phyloP scores from a whole-genome alignment of 2,329 filamentous ascomycete species.

The Xylariaceae sp. region DNA sequence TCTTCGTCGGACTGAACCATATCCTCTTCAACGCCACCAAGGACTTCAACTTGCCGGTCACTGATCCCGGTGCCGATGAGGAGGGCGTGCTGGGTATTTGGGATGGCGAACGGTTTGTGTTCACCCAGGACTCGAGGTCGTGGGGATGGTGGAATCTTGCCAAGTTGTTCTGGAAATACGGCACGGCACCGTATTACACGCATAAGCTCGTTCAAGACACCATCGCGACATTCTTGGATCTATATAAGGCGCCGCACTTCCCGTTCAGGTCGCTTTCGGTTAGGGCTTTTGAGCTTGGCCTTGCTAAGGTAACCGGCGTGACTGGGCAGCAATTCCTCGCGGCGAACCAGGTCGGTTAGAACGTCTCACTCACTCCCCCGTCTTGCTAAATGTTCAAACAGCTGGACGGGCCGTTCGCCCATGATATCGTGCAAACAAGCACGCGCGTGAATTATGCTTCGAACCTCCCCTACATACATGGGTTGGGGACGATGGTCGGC shows the following conservation, averaged over 20 bases:
- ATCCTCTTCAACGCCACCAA: constrained; percentile 76
- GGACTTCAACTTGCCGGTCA: constrained; percentile 68
- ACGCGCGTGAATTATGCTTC: constrained; percentile 95
- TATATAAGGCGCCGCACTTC: constrained; percentile 83
- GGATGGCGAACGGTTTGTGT: constrained; percentile 78
- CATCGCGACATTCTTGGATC: constrained; percentile 71
- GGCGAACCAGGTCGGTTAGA: constrained; percentile 55
- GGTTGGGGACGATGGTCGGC: constrained; percentile 77
- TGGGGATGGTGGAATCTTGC: constrained; percentile 78
- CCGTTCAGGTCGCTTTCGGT: constrained; percentile 79
- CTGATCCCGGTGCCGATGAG: constrained; percentile 48
- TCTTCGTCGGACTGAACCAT: constrained; percentile 83
- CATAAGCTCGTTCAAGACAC: constrained; percentile 72
- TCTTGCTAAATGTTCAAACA: constrained; percentile 29
- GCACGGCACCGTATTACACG: constrained; percentile 73
- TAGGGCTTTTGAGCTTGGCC: constrained; percentile 66
- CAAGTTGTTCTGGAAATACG: constrained; percentile 85
- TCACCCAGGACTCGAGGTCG: constrained; percentile 60
- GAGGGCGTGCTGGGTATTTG: constrained; percentile 74
- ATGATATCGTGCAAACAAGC: constrained; percentile 85
- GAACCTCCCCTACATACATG: constrained; percentile 84
- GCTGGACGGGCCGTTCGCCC: constrained; percentile 68
- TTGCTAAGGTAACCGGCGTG: constrained; percentile 66
- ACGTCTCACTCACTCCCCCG: constrained; percentile 8
- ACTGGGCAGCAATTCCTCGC: constrained; percentile 76